Evolutionary conservation across 2,329 filamentous ascomycete genomes (phyloP).

Genomic region (Fusarium torreyae): DNA sequence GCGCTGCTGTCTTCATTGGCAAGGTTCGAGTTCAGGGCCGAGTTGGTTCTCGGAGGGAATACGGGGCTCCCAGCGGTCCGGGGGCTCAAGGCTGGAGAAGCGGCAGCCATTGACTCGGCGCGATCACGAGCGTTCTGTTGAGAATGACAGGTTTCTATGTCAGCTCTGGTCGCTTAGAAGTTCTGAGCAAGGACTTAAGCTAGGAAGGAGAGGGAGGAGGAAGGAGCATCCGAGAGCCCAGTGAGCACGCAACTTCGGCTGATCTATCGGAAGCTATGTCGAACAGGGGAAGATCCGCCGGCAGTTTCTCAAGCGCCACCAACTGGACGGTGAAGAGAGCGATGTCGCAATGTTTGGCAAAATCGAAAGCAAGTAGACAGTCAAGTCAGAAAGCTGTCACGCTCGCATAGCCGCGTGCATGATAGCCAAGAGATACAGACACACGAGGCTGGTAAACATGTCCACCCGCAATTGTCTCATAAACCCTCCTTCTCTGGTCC

Average conservation of each 20-base stretch:
- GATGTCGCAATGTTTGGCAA: background rate
- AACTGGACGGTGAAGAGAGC: conserved; percentile 6
- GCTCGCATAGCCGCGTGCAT: conserved; percentile 7
- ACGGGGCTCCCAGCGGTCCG: conserved; percentile 41
- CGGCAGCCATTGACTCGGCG: conserved; percentile 58
- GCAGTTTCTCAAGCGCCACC: conserved; percentile 34
- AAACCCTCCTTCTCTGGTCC: conserved; percentile 9
- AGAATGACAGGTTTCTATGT: conserved; percentile 7
- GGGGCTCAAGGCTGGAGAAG: conserved; percentile 33
- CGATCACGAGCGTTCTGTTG: conserved; percentile 60
- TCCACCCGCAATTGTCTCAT: conserved; percentile 7
- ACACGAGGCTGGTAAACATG: conserved; percentile 5
- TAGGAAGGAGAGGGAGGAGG: conserved; percentile 3
- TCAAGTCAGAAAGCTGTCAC: background rate
- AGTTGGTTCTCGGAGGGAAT: conserved; percentile 30
- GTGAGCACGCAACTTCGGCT: conserved; percentile 39
- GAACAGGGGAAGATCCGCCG: conserved; percentile 25
- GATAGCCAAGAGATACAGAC: background rate
- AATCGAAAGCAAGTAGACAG: background rate
- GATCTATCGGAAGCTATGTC: conserved; percentile 41
- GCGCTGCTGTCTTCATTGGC: conserved; percentile 46
- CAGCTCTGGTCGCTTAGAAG: conserved; percentile 12
- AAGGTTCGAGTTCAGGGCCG: conserved; percentile 35
- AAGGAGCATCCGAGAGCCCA: background rate
- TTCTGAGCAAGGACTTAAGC: background rate